Evolutionary conservation across 1,139 yeast genomes (phyloP).

Genomic region (Debaryomycetaceae sp.): DNA sequence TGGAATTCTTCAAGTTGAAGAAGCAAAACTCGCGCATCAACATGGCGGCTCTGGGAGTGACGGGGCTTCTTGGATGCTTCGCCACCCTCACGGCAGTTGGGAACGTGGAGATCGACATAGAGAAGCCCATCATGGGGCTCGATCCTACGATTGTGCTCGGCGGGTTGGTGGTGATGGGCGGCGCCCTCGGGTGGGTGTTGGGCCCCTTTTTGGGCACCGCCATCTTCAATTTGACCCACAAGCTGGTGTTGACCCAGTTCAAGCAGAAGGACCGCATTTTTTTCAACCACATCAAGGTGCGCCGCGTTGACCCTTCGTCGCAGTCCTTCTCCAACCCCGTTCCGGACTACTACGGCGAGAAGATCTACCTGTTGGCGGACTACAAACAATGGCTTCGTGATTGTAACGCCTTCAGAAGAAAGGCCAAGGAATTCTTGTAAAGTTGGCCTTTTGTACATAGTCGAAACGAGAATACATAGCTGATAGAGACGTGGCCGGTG

Average conservation of each 20-base stretch:
- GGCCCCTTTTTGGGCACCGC: slow-evolving; percentile 83
- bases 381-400: slow-evolving; percentile 96
- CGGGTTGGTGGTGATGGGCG: slow-evolving; percentile 63
- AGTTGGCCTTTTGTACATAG: too few relatives aligned
- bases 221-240: slow-evolving; percentile 56
- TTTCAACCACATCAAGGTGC: slow-evolving; percentile 63
- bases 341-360: slow-evolving; percentile 97
- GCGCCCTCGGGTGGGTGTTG: slow-evolving; percentile 71
- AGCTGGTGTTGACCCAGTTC: slow-evolving; percentile 42
- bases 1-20: slow-evolving; percentile 70
- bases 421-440: slow-evolving; percentile 77
- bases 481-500: too few relatives aligned
- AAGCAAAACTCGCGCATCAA: slow-evolving; percentile 72
- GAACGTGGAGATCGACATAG: slow-evolving; percentile 77
- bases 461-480: too few relatives aligned
- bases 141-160: slow-evolving; percentile 80
- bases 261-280: slow-evolving; percentile 66
- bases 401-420: slow-evolving; percentile 85
- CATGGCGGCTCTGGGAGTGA: slow-evolving; percentile 57
- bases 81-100: slow-evolving; percentile 75
- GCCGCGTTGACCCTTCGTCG: slow-evolving; percentile 91
- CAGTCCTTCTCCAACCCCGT: slow-evolving; percentile 93
- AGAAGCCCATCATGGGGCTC: slow-evolving; percentile 76
- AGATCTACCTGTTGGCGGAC: slow-evolving; percentile 78
- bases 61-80: slow-evolving; percentile 67